phyloP scores from a whole-genome alignment of 805 yeast species.

The Saccharomycopsis sp. region DNA sequence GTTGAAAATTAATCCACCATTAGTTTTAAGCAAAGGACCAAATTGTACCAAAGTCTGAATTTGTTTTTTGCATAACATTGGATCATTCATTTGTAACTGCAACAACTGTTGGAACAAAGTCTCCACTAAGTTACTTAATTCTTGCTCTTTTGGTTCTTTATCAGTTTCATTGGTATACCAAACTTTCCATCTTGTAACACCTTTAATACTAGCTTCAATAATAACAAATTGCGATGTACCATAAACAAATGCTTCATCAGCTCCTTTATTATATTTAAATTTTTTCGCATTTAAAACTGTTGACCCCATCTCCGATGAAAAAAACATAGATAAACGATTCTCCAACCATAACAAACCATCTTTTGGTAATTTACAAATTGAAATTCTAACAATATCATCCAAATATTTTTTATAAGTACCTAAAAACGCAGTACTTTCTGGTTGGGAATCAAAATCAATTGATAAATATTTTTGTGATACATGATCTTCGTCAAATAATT shows the following conservation, averaged over 20 bases:
- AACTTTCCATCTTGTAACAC: conserved; percentile 90
- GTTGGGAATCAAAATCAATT: conserved; percentile 81
- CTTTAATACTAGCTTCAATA: conserved; percentile 85
- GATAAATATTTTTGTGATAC: conserved; percentile 60
- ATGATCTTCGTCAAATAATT: conserved; percentile 57
- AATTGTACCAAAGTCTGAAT: conserved; percentile 92
- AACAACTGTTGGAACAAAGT: conserved; percentile 67
- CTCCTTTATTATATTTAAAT: conserved; percentile 48
- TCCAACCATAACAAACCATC: conserved; percentile 81
- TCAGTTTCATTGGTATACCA: conserved; percentile 67
- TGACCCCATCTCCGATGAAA: conserved; percentile 61
- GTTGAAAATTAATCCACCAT: conserved; percentile 53
- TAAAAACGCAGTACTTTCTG: conserved; percentile 72
- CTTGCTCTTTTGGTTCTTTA: conserved; percentile 44
- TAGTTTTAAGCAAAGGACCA: conserved; percentile 80
- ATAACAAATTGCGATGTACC: conserved; percentile 80
- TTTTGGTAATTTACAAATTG: conserved; percentile 79
- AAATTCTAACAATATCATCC: conserved; percentile 85
- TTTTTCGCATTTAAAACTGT: conserved; percentile 49
- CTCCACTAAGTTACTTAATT: conserved; percentile 52
- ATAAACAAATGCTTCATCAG: conserved; percentile 59
- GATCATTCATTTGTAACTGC: conserved; percentile 70
- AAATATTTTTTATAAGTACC: conserved; percentile 74
- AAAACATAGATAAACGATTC: conserved; percentile 61
- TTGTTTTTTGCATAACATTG: conserved; percentile 73